These are phyloP conservation scores for Chaetomium sp. DNA, from an alignment of 2,329 filamentous ascomycete genomes.

Conservation along the genomic window DNA sequence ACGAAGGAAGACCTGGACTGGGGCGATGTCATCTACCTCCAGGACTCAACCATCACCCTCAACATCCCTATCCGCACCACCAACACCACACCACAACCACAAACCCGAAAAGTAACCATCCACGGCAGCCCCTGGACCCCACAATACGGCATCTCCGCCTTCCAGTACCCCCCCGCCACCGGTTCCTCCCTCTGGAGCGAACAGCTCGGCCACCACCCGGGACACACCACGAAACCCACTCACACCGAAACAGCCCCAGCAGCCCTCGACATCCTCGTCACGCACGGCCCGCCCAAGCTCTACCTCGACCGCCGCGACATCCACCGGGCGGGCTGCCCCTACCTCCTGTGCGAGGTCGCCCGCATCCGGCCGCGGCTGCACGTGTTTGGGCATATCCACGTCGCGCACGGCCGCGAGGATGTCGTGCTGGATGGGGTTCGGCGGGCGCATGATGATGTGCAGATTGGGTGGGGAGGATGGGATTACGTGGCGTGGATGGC, in stretches of 20 bases:
- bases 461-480: conserved; percentile 13
- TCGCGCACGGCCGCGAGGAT: conserved; percentile 4
- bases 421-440: conserved; percentile 11
- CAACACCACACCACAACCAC: not conserved
- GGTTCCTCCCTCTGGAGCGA: not conserved
- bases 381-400: conserved; percentile 44
- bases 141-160: conserved; percentile 44
- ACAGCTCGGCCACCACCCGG: not conserved
- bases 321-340: conserved; percentile 31
- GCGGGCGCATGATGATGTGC: conserved; percentile 13
- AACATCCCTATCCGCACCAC: conserved; percentile 17
- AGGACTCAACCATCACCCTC: conserved; percentile 36
- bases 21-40: conserved; percentile 37
- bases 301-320: conserved; percentile 39
- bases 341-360: conserved; percentile 38
- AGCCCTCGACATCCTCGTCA: conserved; percentile 39
- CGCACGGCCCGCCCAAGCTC: conserved; percentile 39
- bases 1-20: conserved; percentile 6
- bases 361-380: conserved; percentile 39
- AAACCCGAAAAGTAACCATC: conserved; percentile 34
- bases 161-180: conserved; percentile 39
- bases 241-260: too few relatives aligned
- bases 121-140: conserved; percentile 43
- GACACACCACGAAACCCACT: not conserved
- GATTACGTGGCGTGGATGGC: not conserved